A percentile compares a stretch with the other conserved stretches of the same genome.
Evolutionary conservation across 495 filamentous ascomycete genomes (phyloP).

Genomic region (Neurospora sp.): DNA sequence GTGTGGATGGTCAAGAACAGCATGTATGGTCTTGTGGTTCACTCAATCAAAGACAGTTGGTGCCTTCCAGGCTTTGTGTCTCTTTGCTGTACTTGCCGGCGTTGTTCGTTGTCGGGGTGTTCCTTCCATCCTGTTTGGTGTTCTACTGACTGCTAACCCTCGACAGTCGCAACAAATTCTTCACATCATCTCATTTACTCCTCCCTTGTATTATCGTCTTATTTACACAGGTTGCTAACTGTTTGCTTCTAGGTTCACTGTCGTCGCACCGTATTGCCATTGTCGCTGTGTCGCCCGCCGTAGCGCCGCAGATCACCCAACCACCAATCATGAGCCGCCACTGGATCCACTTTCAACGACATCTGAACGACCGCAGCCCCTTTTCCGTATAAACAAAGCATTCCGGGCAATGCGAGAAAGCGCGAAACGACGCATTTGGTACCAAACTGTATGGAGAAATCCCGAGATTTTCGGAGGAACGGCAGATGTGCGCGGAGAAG

Average conservation of each 20-base stretch:
- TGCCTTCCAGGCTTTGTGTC: background rate
- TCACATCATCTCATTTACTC: background rate
- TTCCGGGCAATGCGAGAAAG: background rate
- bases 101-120: background rate
- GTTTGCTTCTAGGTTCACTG: background rate
- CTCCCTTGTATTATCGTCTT: background rate
- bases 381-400: background rate
- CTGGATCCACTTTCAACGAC: background rate
- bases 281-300: background rate
- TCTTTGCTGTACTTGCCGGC: background rate
- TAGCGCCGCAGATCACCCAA: background rate
- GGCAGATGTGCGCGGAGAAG: too few relatives aligned
- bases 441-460: too few relatives aligned
- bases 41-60: background rate
- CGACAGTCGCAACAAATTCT: background rate
- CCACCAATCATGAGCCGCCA: background rate
- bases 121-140: background rate
- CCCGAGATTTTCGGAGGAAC: too few relatives aligned
- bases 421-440: background rate
- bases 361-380: background rate
- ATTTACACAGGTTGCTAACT: background rate
- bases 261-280: background rate
- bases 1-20: background rate
- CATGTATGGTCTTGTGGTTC: background rate
- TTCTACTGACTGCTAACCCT: background rate